Evolutionary conservation across 2,329 filamentous ascomycete genomes (phyloP).

Genomic region (Phaeosphaeria sp.): DNA sequence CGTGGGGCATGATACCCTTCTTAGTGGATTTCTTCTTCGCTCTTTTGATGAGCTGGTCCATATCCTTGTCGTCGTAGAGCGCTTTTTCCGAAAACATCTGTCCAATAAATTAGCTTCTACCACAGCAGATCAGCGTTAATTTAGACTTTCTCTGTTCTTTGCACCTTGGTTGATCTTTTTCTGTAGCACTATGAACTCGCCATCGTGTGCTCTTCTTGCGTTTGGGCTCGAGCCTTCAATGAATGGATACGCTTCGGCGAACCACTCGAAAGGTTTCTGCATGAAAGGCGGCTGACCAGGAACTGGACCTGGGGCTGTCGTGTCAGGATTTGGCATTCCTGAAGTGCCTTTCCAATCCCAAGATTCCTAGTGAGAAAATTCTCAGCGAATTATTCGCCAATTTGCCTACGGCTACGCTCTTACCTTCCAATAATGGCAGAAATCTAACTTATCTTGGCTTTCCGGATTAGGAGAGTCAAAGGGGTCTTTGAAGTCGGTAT

Average conservation of each 20-base stretch:
- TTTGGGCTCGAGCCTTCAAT: background rate
- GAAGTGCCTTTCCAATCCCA: conserved; percentile 1
- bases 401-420: background rate
- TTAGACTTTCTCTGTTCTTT: background rate
- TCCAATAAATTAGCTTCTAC: background rate
- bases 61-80: background rate
- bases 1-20: background rate
- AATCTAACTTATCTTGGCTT: conserved; percentile 1
- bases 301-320: background rate
- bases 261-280: background rate
- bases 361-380: background rate
- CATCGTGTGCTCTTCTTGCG: background rate
- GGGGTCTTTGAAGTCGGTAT: conserved; percentile 2
- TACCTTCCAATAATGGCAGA: conserved; percentile 8
- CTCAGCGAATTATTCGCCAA: no score
- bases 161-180: background rate
- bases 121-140: background rate
- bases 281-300: background rate
- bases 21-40: no score
- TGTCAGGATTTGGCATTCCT: background rate
- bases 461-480: conserved; percentile 7
- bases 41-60: background rate
- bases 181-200: background rate
- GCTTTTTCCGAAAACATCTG: background rate
- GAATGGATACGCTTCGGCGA: background rate